These are phyloP conservation scores for Hylodesmum podocarpum DNA, from an alignment of 306 rosid genomes.

Conservation along the genomic window DNA sequence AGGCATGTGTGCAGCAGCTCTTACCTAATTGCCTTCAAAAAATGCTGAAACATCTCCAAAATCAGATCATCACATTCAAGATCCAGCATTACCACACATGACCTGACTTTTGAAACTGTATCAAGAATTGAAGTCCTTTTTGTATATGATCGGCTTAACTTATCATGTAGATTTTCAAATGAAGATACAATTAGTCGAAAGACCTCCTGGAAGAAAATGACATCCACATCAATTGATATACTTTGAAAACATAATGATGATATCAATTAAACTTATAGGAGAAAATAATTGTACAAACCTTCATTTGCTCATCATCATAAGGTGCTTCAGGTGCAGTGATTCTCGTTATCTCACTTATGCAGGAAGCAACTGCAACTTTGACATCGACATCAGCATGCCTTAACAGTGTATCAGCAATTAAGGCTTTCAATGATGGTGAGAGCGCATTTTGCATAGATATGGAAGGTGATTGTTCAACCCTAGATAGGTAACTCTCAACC, in stretches of 20 bases:
- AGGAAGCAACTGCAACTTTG: constrained; percentile 80
- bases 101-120: constrained; percentile 87
- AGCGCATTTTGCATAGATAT: constrained; percentile 68
- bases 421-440: constrained; percentile 60
- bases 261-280: not conserved
- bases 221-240: not conserved
- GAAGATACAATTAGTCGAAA: constrained; percentile 86
- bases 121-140: constrained; percentile 76
- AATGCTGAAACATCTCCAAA: constrained; percentile 88
- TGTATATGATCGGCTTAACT: constrained; percentile 60
- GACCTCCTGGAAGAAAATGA: constrained; percentile 56
- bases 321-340: constrained; percentile 97
- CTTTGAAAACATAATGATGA: not conserved
- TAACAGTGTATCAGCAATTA: constrained; percentile 56
- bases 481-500: constrained; percentile 55
- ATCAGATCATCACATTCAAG: constrained; percentile 90
- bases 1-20: constrained; percentile 8
- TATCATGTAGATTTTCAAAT: constrained; percentile 75
- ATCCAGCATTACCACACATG: constrained; percentile 93
- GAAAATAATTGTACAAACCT: constrained; percentile 43
- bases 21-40: constrained; percentile 77
- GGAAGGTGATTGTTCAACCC: constrained; percentile 79
- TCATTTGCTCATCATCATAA: constrained; percentile 86
- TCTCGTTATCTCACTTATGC: constrained; percentile 89
- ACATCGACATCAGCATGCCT: constrained; percentile 71